These are phyloP conservation scores for Beauveria sp. DNA, from an alignment of 2,329 filamentous ascomycete species.

Conservation along the genomic window DNA sequence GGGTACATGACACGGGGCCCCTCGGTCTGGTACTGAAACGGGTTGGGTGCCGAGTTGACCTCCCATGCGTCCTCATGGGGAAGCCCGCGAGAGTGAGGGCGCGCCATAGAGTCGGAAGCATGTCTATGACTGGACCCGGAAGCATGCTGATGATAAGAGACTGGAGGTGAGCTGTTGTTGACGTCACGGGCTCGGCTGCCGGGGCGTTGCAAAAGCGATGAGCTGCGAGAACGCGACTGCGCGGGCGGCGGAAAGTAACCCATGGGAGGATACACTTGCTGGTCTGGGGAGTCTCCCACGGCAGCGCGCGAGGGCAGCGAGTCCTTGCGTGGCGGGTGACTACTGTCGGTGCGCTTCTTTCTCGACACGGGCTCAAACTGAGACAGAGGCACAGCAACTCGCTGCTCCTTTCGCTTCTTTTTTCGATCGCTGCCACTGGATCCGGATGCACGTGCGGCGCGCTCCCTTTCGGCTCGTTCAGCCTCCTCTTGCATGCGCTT, in stretches of 20 bases:
- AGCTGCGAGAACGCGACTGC: slow-evolving; percentile 34
- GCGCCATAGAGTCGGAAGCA: slow-evolving; percentile 34
- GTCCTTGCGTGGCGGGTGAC: slow-evolving; percentile 23
- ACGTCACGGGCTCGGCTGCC: slow-evolving; percentile 23
- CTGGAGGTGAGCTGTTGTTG: slow-evolving; percentile 32
- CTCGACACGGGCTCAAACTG: slow-evolving; percentile 38
- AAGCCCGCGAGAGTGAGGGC: slow-evolving; percentile 25
- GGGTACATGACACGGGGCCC: slow-evolving; percentile 36
- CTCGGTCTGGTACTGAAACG: slow-evolving; percentile 46
- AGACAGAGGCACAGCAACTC: slow-evolving; percentile 46
- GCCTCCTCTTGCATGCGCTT: slow-evolving; percentile 48
- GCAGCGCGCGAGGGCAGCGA: slow-evolving; percentile 31
- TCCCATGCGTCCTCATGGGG: slow-evolving; percentile 25
- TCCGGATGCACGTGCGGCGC: slow-evolving; percentile 9
- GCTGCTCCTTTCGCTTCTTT: slow-evolving; percentile 36
- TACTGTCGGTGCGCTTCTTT: slow-evolving; percentile 21
- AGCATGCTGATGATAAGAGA: slow-evolving; percentile 38
- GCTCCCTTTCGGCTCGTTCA: slow-evolving; percentile 16
- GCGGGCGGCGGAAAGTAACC: slow-evolving; percentile 44
- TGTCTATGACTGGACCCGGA: slow-evolving; percentile 31
- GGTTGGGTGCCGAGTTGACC: slow-evolving; percentile 27
- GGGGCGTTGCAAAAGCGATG: slow-evolving; percentile 30
- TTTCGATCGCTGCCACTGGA: slow-evolving; percentile 27
- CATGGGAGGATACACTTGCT: slow-evolving; percentile 35
- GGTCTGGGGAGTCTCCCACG: slow-evolving; percentile 17